phyloP scores from a whole-genome alignment of 352 stramenopile genomes.

The Stramenopiles sp. region DNA sequence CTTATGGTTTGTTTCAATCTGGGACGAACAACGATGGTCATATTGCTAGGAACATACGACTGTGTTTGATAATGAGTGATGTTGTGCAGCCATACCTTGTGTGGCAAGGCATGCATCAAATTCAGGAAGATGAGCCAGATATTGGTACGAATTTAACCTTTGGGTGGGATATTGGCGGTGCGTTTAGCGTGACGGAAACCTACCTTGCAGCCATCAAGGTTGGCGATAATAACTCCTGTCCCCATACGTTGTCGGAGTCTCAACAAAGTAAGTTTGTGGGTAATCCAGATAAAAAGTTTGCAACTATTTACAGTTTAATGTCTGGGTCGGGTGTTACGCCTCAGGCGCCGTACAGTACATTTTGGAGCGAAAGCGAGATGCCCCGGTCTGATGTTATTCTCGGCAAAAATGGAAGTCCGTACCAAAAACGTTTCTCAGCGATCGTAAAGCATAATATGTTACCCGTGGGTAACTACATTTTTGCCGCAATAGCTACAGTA shows the following conservation, averaged over 20 bases:
- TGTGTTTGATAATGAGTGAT: constrained; percentile 81
- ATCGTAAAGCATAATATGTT: neutral
- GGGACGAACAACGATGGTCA: constrained; percentile 49
- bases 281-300: neutral
- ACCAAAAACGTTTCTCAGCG: neutral
- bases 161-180: neutral
- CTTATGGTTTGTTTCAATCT: constrained; percentile 38
- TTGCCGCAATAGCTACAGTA: neutral
- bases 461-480: neutral
- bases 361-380: neutral
- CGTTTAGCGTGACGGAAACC: neutral
- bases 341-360: neutral
- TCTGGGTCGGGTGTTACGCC: neutral
- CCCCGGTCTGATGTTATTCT: neutral
- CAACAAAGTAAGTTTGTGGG: neutral
- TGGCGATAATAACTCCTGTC: neutral
- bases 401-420: neutral
- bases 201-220: neutral
- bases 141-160: neutral
- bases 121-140: neutral
- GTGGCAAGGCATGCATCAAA: constrained; percentile 33
- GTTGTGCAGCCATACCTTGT: constrained; percentile 78
- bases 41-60: constrained; percentile 74
- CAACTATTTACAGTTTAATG: neutral
- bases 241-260: neutral